Percentiles rank a stretch among this genome's conserved stretches.
These are phyloP conservation scores for Tylopilus sp. DNA, from an alignment of 1,284 basidiomycete species.

Conservation along the genomic window DNA sequence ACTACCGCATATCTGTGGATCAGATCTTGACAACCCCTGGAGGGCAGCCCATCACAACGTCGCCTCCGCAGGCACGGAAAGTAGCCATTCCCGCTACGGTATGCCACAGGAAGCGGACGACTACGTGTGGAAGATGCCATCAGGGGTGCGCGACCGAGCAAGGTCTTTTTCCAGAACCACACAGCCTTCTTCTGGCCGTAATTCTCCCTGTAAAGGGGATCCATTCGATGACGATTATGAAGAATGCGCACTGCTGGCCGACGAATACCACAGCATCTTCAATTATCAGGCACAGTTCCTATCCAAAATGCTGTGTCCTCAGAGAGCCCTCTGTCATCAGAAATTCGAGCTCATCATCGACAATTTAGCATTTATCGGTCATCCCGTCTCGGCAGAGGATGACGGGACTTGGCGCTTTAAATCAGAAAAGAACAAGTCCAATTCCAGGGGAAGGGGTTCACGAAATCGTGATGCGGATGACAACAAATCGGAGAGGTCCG, in stretches of 20 bases:
- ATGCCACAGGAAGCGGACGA: conserved; percentile 37
- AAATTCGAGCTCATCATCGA: conserved; percentile 92
- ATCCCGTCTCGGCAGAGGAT: conserved; percentile 81
- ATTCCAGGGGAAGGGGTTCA: conserved; percentile 51
- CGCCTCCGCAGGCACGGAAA: conserved; percentile 9
- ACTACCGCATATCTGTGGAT: conserved; percentile 45
- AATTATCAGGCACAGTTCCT: conserved; percentile 81
- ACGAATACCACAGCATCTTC: conserved; percentile 66
- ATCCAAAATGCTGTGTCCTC: conserved; percentile 77
- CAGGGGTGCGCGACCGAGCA: conserved; percentile 39
- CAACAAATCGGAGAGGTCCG: conserved; percentile 35
- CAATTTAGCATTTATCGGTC: conserved; percentile 91
- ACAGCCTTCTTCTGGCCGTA: conserved; percentile 40
- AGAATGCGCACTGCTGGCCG: conserved; percentile 28
- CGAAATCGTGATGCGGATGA: conserved; percentile 37
- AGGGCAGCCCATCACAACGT: conserved; percentile 49
- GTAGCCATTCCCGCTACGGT: conserved; percentile 18
- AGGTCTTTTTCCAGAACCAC: conserved; percentile 40
- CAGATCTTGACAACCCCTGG: conserved; percentile 67
- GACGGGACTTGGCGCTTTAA: conserved; percentile 72
- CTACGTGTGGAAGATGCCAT: conserved; percentile 54
- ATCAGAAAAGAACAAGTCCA: conserved; percentile 48
- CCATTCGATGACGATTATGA: conserved; percentile 37
- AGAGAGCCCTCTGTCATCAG: conserved; percentile 80
- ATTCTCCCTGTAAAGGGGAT: conserved; percentile 42